phyloP scores from a whole-genome alignment of 23 red algal genomes.

The Gracilaria domingensis region DNA sequence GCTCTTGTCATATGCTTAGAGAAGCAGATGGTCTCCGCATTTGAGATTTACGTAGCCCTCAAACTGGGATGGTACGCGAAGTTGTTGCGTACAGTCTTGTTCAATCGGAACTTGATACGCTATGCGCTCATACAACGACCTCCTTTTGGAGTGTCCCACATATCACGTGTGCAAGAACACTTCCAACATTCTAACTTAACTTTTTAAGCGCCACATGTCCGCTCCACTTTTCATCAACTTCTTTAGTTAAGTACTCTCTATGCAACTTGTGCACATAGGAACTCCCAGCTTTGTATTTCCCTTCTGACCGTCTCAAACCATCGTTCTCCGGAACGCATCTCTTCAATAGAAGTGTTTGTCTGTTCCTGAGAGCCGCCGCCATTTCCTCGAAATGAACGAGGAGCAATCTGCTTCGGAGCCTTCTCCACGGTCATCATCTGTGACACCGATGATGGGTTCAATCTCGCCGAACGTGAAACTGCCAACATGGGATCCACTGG shows the following conservation, averaged over 20 bases:
- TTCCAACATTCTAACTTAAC: not conserved
- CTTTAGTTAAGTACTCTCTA: not conserved
- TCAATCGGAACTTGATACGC: constrained; percentile 12
- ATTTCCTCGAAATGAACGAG: not conserved
- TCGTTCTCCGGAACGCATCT: not conserved
- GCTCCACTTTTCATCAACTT: not conserved
- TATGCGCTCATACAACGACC: constrained; percentile 1
- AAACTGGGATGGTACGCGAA: not conserved
- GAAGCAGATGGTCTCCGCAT: not conserved
- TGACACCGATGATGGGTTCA: not conserved
- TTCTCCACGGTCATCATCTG: not conserved
- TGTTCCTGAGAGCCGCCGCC: not conserved
- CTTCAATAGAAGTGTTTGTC: not conserved
- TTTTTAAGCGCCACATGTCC: not conserved
- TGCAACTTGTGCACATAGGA: not conserved
- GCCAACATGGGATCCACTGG: not conserved
- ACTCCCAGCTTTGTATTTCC: not conserved
- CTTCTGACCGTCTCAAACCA: not conserved
- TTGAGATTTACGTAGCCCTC: constrained; percentile 1
- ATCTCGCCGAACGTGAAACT: not conserved
- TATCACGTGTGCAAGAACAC: not conserved
- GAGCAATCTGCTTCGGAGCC: not conserved
- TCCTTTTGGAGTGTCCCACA: not conserved
- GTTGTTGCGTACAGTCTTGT: not conserved
- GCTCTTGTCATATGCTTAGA: not conserved